These are phyloP conservation scores for Pachyrhizus erosus DNA, from an alignment of 306 rosid species.

Conservation along the genomic window DNA sequence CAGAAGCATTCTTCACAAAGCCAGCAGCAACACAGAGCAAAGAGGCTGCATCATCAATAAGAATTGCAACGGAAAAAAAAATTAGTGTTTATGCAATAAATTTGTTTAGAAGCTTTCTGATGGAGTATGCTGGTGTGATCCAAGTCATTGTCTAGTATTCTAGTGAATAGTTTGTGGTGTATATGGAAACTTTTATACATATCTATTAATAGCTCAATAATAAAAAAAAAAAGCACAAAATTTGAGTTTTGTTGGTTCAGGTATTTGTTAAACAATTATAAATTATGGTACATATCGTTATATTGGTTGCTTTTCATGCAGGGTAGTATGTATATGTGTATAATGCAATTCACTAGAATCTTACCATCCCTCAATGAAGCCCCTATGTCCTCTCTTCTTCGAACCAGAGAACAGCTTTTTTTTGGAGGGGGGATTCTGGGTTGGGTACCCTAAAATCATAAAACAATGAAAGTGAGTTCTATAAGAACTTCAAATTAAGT, in stretches of 20 bases:
- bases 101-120: not conserved
- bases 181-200: not conserved
- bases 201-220: too few species aligned
- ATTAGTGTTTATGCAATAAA: slow-evolving; percentile 23
- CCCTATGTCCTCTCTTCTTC: slow-evolving; percentile 72
- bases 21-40: slow-evolving; percentile 91
- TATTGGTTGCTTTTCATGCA: not conserved
- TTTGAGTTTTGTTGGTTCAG: not conserved
- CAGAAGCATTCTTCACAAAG: slow-evolving; percentile 75
- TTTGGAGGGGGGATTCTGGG: slow-evolving; percentile 56
- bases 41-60: slow-evolving; percentile 70
- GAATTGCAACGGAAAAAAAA: slow-evolving; percentile 22
- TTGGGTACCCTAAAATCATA: slow-evolving; percentile 72
- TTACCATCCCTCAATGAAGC: slow-evolving; percentile 91
- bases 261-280: not conserved
- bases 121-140: slow-evolving; percentile 3
- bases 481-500: not conserved
- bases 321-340: not conserved
- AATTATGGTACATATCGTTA: not conserved
- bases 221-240: not conserved
- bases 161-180: not conserved
- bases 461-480: slow-evolving; percentile 18
- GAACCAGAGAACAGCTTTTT: slow-evolving; percentile 48
- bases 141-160: not conserved
- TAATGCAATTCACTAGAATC: slow-evolving; percentile 19